Percentiles rank a stretch among this genome's conserved stretches.
Evolutionary conservation across 257 asterid species (phyloP).

Genomic region (Solanum arcanum): DNA sequence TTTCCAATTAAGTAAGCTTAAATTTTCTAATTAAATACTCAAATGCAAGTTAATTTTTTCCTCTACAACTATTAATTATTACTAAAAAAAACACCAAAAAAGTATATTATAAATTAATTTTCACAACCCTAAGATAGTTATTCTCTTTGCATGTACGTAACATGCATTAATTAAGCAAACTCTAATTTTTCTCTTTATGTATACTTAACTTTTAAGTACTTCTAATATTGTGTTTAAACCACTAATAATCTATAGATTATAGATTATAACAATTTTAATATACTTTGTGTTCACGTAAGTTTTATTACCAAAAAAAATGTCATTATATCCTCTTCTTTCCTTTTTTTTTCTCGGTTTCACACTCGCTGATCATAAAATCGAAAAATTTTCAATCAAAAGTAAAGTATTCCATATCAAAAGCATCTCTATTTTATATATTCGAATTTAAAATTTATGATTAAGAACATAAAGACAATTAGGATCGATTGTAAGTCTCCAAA

Average conservation of each 20-base stretch:
- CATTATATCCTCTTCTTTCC: not conserved
- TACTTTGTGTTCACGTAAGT: not conserved
- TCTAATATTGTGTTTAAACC: not conserved
- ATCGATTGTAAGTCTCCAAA: not conserved
- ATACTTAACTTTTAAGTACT: not conserved
- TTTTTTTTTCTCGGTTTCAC: not conserved
- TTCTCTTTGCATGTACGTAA: not conserved
- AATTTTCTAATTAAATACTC: not conserved
- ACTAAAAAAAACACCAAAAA: not conserved
- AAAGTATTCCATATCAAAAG: not conserved
- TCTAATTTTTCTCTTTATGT: not conserved
- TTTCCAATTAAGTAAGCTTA: not conserved
- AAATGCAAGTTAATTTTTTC: not conserved
- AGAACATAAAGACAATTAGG: not conserved
- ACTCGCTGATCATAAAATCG: not conserved
- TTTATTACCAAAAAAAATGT: not conserved
- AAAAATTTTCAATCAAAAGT: fast-evolving
- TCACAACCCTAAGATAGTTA: not conserved
- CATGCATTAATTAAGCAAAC: not conserved
- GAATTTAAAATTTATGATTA: not conserved
- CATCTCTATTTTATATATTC: not conserved
- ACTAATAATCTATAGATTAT: not conserved
- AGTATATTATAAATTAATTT: not conserved
- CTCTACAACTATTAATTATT: not conserved
- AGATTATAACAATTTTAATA: not conserved